Conservation (phyloP, 2,329 filamentous ascomycete genomes). For the Seiridium cupressi region DNA sequence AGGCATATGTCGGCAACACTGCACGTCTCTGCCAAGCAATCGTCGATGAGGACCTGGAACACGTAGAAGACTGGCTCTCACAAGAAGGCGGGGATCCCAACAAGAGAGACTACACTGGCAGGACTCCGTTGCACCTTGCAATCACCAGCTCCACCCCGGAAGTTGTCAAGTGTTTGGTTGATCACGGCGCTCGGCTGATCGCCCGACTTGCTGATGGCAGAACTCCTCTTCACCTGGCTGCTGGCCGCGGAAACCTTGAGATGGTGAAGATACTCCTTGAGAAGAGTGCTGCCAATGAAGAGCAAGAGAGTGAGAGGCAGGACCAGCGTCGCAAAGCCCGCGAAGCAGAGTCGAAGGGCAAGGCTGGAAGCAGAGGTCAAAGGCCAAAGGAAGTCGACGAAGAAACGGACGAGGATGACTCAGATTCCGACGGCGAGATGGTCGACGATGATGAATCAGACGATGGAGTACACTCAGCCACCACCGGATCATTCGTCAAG, state of each 20-base stretch:
- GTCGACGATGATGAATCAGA: conserved; percentile 48
- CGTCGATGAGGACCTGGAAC: conserved; percentile 68
- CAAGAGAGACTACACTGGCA: conserved; percentile 72
- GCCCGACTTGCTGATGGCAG: conserved; percentile 75
- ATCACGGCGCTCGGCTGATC: conserved; percentile 70
- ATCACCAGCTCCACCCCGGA: conserved; percentile 65
- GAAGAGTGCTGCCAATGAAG: conserved; percentile 73
- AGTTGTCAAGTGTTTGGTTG: conserved; percentile 69
- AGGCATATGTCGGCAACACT: conserved; percentile 77
- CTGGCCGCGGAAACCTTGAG: conserved; percentile 63
- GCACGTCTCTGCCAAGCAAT: conserved; percentile 78
- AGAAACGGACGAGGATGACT: conserved; percentile 28
- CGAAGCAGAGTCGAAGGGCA: conserved; percentile 20
- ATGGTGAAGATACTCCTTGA: conserved; percentile 72
- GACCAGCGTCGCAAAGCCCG: conserved; percentile 44
- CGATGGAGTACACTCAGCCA: conserved; percentile 49
- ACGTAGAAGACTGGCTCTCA: conserved; percentile 67
- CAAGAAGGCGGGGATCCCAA: conserved; percentile 71
- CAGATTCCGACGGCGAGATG: conserved; percentile 44
- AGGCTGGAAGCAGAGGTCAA: conserved; percentile 11
- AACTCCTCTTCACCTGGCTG: conserved; percentile 81
- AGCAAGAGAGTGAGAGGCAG: conserved; percentile 59
- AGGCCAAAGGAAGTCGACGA: conserved; percentile 15
- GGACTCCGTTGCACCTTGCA: conserved; percentile 77
- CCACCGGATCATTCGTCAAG: conserved; percentile 75